Evolutionary conservation across 1,284 basidiomycete species (phyloP).

Genomic region (Boletus semigastroideus): DNA sequence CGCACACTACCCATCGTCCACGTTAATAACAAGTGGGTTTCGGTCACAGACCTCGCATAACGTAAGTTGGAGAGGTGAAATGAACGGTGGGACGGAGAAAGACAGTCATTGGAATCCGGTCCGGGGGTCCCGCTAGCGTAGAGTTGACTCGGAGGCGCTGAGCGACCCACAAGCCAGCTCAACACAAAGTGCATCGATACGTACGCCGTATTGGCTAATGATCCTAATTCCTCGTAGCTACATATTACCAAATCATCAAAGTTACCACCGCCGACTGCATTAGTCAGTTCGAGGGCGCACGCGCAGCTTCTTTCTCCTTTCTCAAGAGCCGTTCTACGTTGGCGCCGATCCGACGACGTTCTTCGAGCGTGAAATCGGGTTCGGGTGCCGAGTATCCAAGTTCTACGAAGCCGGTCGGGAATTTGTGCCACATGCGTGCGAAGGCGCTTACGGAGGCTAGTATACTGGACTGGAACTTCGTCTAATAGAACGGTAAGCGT

Average conservation of each 20-base stretch:
- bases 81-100: not conserved
- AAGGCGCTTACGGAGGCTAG: slow-evolving; percentile 54
- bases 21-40: too few relatives aligned
- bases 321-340: slow-evolving; percentile 50
- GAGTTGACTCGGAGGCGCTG: too few relatives aligned
- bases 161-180: too few relatives aligned
- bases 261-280: not conserved
- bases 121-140: too few relatives aligned
- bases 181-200: too few relatives aligned
- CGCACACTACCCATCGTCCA: too few relatives aligned
- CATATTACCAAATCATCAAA: not conserved
- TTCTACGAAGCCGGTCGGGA: slow-evolving; percentile 32
- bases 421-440: not conserved
- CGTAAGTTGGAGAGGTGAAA: not conserved
- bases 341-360: slow-evolving; percentile 47
- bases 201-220: too few relatives aligned
- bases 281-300: slow-evolving; percentile 38
- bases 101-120: not conserved
- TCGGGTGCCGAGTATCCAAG: slow-evolving; percentile 52
- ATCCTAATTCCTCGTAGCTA: too few relatives aligned
- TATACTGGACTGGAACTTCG: slow-evolving; percentile 67
- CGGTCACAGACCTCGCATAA: not conserved
- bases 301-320: slow-evolving; percentile 54
- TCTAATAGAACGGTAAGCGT: slow-evolving; percentile 49
- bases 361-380: slow-evolving; percentile 44